Base-by-base conservation (phyloP, 768 basidiomycete species). In the Cyclocybe cylindracea region DNA sequence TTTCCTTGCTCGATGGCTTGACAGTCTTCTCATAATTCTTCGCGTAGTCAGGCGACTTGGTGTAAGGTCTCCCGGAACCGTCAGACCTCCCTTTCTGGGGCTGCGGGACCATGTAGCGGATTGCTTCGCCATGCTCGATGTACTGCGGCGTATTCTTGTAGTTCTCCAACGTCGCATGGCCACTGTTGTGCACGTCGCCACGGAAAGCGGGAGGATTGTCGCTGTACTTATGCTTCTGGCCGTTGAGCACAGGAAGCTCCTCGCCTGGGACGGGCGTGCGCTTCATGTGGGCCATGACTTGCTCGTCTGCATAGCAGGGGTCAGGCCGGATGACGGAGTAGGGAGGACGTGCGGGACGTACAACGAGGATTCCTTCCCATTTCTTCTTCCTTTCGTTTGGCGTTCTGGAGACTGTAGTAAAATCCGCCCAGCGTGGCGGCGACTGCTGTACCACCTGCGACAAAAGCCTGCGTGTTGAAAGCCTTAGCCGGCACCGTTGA, bases 11-110 rank as follows among this genome's bases (percentile, higher is more conserved):
- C 24, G 24, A 24, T 5, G 24, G 5, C 24, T 24, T 24, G 5
- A 24, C 24, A 24, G 60, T 63, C 59, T 69, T 72, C 40, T 64
- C 66, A 42, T 71, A 71, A 33, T 66, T 69, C 29, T 66, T 61
- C 39, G 50, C 67, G 55, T 68, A 70, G 44, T 68, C 65, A 4
- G 69, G 66, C 14, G 69, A 68, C 45, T 74, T 69, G 4, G 71
- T 69, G 38, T 70, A 70, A 4, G 61, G 63, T 29, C 55, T 54
- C 1, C 60, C 62, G 36, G 61, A 59, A 5, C 60, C 64, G 24
- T 63, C 58, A n/a, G 35, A 47, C 36, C 56, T 60, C 24, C 51
- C 48, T 33, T 69, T 64, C 51, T 72, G 72, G 0, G 71, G 71
- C 10, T 66, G 51, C 1, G 72, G 71, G 16, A 59, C 61, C 57